Base-by-base conservation (phyloP, 169 alveolate genomes). In the Plasmodium fragile region DNA sequence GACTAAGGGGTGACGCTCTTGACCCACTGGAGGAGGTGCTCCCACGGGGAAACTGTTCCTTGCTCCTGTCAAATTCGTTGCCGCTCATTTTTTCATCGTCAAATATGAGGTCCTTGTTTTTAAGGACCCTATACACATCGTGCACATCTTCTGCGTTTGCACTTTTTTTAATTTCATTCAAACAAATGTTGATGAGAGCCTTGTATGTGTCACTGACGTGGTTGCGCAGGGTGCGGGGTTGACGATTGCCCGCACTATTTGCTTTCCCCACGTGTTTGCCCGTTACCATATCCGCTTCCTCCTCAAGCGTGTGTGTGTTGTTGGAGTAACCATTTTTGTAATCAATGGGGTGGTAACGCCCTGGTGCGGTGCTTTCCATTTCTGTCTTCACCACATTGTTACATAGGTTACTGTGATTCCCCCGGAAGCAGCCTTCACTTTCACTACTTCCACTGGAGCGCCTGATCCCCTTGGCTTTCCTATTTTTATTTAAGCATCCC, bases 171-270 rank as follows among this genome's bases (percentile, higher is more conserved):
- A 89, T 78, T 89, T 89, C 94, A 8, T 65, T 78, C 11, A 89
- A 16, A 28, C 94, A 89, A 3, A 89, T 39, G 72, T 89, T 79
- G 30, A 89, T 59, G 53, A 89, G 81, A 30, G 78, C 94, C 71
- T 89, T 89, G 71, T 89, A 89, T 5, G 94, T 77, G 49, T 89
- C 94, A 78, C 94, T 89, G 34, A 89, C 18, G 34, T 78, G 25
- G 72, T 25, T 41, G 49, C 53, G 53, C 59, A 22, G 7, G 75
- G 36, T 18, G 75, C 41, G 36, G 36, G 75, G 4, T 49, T 49
- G 25, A 16, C 6, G 22, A 7, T 2, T 49, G 22, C 59, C 22
- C 8, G 7, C 59, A 1, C 22, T 49, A 22, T 49, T 49, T 49
- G 75, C 39, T 25, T 43, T 49, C 13, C 28, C 43, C 39, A 43